Conservation (phyloP, 345 rosid genomes). For the Camelina neglecta region DNA sequence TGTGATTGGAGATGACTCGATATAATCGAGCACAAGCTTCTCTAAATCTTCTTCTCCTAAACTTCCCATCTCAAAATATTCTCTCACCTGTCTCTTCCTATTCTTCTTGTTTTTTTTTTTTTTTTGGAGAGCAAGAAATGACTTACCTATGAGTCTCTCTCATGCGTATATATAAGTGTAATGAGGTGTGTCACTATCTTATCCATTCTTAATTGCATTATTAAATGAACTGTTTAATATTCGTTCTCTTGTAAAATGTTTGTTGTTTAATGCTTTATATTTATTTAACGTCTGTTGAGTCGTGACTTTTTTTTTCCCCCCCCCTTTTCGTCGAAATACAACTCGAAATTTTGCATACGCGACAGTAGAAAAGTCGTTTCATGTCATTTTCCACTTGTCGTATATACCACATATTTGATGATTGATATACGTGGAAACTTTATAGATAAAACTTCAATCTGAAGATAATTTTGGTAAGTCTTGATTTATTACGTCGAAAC, state of each 20-base stretch:
- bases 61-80: constrained; percentile 44
- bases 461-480: neutral
- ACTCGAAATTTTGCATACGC: neutral
- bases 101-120: neutral
- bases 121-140: neutral
- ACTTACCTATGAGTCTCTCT: neutral
- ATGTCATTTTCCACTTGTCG: constrained; percentile 41
- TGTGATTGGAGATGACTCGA: constrained; percentile 42
- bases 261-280: constrained; percentile 12
- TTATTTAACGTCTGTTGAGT: constrained; percentile 14
- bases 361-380: constrained; percentile 39
- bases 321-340: neutral
- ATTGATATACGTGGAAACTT: neutral
- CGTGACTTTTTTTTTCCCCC: neutral
- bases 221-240: constrained; percentile 16
- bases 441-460: neutral
- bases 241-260: neutral
- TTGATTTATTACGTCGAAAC: neutral
- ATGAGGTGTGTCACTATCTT: constrained; percentile 30
- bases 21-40: constrained; percentile 57
- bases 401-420: constrained; percentile 16
- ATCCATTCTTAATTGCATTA: constrained; percentile 27
- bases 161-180: neutral
- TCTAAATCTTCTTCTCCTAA: constrained; percentile 54
- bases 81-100: constrained; percentile 11